Conservation (phyloP, 164 flowering plant genomes). For the Piper longum region DNA sequence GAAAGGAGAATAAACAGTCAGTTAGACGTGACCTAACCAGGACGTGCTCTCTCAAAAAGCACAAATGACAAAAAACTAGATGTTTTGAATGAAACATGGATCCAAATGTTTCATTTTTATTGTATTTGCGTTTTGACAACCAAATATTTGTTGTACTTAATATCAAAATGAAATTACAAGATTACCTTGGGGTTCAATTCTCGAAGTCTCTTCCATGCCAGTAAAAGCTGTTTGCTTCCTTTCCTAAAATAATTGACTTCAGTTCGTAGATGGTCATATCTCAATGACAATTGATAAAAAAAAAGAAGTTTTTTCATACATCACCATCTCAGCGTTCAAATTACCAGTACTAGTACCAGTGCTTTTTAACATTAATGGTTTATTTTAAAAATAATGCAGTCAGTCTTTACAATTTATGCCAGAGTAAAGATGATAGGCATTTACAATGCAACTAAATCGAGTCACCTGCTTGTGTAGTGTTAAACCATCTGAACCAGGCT, state of each 20-base stretch:
- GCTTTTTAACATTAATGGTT: too few species aligned
- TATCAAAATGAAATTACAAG: background rate
- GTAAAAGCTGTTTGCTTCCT: conserved; percentile 41
- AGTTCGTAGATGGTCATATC: background rate
- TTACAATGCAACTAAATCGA: background rate
- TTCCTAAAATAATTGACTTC: conserved; percentile 31
- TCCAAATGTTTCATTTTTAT: too few species aligned
- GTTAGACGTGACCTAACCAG: background rate
- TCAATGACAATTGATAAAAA: background rate
- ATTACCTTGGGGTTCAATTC: conserved; percentile 86
- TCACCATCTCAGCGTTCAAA: too few species aligned
- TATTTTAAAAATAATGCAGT: too few species aligned
- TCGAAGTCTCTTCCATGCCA: conserved; percentile 96
- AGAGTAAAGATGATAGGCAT: background rate
- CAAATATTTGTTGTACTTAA: too few species aligned
- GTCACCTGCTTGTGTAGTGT: conserved; percentile 79
- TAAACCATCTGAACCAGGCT: conserved; percentile 97
- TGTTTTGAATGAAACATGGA: background rate
- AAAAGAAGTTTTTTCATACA: too few species aligned
- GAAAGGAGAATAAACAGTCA: background rate
- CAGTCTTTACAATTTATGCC: too few species aligned
- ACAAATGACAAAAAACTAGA: background rate
- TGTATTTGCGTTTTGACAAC: too few species aligned
- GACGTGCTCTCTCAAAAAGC: background rate
- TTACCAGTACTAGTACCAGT: too few species aligned